Evolutionary conservation across 2,329 filamentous ascomycete species (phyloP).

Genomic region (Helminthosporium solani): DNA sequence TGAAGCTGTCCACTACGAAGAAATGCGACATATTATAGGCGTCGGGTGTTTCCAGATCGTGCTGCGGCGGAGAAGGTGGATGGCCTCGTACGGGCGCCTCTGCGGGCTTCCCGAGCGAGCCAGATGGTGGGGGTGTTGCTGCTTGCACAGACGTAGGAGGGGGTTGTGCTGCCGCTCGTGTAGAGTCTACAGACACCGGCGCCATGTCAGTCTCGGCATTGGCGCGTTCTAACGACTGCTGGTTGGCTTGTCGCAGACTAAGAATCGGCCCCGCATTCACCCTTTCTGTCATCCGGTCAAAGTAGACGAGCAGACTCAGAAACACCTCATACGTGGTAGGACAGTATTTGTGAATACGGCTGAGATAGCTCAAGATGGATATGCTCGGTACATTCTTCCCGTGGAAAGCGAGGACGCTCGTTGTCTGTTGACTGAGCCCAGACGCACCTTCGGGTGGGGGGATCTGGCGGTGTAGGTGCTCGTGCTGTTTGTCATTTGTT

Average conservation of each 20-base stretch:
- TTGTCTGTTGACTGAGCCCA: constrained; percentile 64
- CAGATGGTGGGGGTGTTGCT: constrained; percentile 52
- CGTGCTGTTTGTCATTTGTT: constrained; percentile 92
- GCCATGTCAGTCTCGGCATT: constrained; percentile 41
- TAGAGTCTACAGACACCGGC: constrained; percentile 32
- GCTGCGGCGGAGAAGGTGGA: constrained; percentile 40
- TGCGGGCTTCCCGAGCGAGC: constrained; percentile 47
- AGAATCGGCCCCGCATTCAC: constrained; percentile 81
- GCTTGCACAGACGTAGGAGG: constrained; percentile 43
- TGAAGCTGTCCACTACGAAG: constrained; percentile 98
- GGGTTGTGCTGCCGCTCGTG: constrained; percentile 21
- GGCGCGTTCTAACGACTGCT: constrained; percentile 45
- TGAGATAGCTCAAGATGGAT: constrained; percentile 92
- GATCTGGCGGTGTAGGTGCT: constrained; percentile 77
- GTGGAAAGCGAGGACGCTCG: constrained; percentile 87
- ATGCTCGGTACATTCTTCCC: constrained; percentile 98
- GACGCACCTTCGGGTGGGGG: constrained; percentile 60
- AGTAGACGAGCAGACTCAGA: constrained; percentile 90
- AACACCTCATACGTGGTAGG: constrained; percentile 99
- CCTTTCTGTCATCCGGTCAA: constrained; percentile 96
- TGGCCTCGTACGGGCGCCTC: constrained; percentile 31
- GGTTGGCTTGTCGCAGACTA: constrained; percentile 57
- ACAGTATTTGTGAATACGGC: constrained; percentile 97
- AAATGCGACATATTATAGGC: constrained; percentile 63
- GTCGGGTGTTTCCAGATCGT: constrained; percentile 45